A percentile compares a stretch with the other conserved stretches of the same genome.
Conservation (phyloP, 2,329 filamentous ascomycete species). For the Claviceps maximensis region DNA sequence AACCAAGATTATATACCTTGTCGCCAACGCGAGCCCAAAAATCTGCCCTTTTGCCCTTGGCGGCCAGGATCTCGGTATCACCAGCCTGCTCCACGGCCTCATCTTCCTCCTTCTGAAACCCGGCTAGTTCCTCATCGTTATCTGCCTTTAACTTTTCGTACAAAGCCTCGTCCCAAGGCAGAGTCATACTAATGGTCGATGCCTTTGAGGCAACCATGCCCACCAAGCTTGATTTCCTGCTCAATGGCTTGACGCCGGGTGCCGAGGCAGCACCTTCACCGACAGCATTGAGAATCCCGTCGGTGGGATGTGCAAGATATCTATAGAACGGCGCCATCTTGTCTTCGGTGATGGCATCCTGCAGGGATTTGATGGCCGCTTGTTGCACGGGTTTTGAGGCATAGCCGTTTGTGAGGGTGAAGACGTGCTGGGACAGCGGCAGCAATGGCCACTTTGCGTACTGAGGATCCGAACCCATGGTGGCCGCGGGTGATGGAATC, state of each 20-base stretch:
- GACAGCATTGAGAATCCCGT: conserved; percentile 66
- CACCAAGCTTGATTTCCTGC: conserved; percentile 56
- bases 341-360: conserved; percentile 70
- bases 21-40: conserved; percentile 93
- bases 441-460: conserved; percentile 77
- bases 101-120: conserved; percentile 74
- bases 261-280: conserved; percentile 47
- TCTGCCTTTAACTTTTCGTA: conserved; percentile 67
- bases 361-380: conserved; percentile 56
- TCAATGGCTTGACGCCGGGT: conserved; percentile 43
- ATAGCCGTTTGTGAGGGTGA: conserved; percentile 71
- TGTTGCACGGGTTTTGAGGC: conserved; percentile 54
- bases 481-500: conserved; percentile 17
- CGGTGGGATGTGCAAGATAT: conserved; percentile 67
- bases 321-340: conserved; percentile 83
- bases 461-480: conserved; percentile 69
- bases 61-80: conserved; percentile 87
- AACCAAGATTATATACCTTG: conserved; percentile 48
- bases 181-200: conserved; percentile 47
- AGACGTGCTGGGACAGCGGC: conserved; percentile 72
- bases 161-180: conserved; percentile 83
- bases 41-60: conserved; percentile 86
- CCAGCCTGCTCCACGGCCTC: conserved; percentile 93
- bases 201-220: conserved; percentile 65
- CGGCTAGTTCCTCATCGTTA: conserved; percentile 65